Percentiles rank a stretch among this genome's conserved stretches.
Evolutionary conservation across 2,329 filamentous ascomycete species (phyloP).

Genomic region (Penicillium sp.): DNA sequence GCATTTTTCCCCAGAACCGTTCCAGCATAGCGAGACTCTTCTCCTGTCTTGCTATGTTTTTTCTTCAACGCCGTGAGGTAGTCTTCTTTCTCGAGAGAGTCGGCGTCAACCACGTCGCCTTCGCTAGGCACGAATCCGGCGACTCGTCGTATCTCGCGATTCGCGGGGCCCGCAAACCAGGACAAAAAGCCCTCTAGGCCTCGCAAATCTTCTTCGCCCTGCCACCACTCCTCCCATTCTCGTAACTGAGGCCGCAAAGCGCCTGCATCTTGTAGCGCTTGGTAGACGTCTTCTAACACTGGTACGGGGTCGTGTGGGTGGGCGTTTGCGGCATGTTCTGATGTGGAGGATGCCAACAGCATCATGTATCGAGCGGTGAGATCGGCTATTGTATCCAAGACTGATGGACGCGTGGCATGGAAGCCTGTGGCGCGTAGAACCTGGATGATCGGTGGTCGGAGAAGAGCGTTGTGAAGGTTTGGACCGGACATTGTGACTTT

Average conservation of each 20-base stretch:
- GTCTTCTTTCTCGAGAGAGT: slow-evolving; percentile 66
- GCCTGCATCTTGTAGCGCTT: slow-evolving; percentile 82
- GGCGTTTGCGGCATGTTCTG: slow-evolving; percentile 71
- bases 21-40: slow-evolving; percentile 83
- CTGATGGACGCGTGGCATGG: slow-evolving; percentile 77
- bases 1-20: slow-evolving; percentile 77
- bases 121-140: slow-evolving; percentile 71
- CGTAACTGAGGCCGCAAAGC: slow-evolving; percentile 71
- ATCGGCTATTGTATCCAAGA: slow-evolving; percentile 87
- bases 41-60: slow-evolving; percentile 87
- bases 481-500: slow-evolving; percentile 49
- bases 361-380: slow-evolving; percentile 81
- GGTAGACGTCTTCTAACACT: slow-evolving; percentile 76
- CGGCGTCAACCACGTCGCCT: slow-evolving; percentile 55
- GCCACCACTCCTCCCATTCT: slow-evolving; percentile 71
- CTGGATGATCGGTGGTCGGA: slow-evolving; percentile 86
- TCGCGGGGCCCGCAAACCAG: slow-evolving; percentile 76
- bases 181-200: slow-evolving; percentile 78
- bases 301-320: slow-evolving; percentile 67
- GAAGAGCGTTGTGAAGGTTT: slow-evolving; percentile 72
- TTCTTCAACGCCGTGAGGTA: slow-evolving; percentile 82
- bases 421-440: slow-evolving; percentile 92
- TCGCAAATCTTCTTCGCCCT: slow-evolving; percentile 74
- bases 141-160: slow-evolving; percentile 80
- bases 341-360: slow-evolving; percentile 73